A percentile compares a stretch with the other conserved stretches of the same genome.
Conservation (phyloP, 177 flowering plant species). For the Vitis hybrid region DNA sequence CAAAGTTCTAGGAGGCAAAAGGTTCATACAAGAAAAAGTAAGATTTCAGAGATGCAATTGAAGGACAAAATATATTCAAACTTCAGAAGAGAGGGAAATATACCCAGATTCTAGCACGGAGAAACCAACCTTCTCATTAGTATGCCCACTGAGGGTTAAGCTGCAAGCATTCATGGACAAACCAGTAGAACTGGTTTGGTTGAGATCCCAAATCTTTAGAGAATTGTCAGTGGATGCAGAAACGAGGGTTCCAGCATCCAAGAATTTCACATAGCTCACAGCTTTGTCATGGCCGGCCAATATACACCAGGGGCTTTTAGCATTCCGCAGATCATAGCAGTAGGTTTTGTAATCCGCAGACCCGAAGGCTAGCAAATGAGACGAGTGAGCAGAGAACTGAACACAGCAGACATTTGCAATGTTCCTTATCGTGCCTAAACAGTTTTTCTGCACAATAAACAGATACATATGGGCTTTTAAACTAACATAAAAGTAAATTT, state of each 20-base stretch:
- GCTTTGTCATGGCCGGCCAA: slow-evolving; percentile 85
- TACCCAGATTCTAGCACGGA: not conserved
- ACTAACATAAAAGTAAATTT: not conserved
- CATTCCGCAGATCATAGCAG: slow-evolving; percentile 86
- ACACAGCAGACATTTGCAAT: slow-evolving; percentile 92
- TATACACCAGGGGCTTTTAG: slow-evolving; percentile 83
- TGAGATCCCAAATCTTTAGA: slow-evolving; percentile 91
- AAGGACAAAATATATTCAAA: slow-evolving; percentile 5
- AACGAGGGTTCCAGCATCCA: slow-evolving; percentile 79
- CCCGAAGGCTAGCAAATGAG: slow-evolving; percentile 82
- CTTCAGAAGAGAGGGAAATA: not conserved
- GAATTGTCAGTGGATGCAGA: slow-evolving; percentile 97
- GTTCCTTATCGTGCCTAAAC: slow-evolving; percentile 67
- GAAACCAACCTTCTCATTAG: slow-evolving; percentile 84
- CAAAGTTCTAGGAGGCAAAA: slow-evolving; percentile 65
- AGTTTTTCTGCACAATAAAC: slow-evolving; percentile 54
- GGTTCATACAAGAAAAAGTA: slow-evolving; percentile 9
- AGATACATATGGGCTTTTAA: not conserved
- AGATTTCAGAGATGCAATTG: not conserved
- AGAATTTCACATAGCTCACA: slow-evolving; percentile 89
- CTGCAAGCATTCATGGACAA: slow-evolving; percentile 69
- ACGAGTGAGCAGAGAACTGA: slow-evolving; percentile 81
- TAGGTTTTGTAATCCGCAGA: slow-evolving; percentile 84
- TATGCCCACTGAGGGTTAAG: slow-evolving; percentile 77
- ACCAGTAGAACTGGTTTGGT: slow-evolving; percentile 53